Percentiles rank a stretch among this genome's conserved stretches.
Evolutionary conservation across 805 yeast species (phyloP).

Genomic region (Candida rishiriensis): DNA sequence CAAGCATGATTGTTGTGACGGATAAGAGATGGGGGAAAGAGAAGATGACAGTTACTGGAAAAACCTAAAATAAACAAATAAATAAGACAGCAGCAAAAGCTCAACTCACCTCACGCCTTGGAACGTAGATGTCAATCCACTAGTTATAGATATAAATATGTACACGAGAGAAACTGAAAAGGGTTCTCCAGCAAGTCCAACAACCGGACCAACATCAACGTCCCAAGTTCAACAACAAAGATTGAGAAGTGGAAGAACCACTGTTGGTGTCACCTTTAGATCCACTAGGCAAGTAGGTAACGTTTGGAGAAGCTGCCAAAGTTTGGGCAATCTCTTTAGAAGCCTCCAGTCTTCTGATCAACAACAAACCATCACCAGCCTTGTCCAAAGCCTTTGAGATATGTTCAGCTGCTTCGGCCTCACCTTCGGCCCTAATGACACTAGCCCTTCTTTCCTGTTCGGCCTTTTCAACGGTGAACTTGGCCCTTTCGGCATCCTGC

Average conservation of each 20-base stretch:
- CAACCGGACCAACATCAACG: too few relatives aligned
- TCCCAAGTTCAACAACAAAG: slow-evolving; percentile 63
- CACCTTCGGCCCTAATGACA: slow-evolving; percentile 97
- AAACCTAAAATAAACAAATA: too few relatives aligned
- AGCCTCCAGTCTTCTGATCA: slow-evolving; percentile 94
- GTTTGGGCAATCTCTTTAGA: slow-evolving; percentile 93
- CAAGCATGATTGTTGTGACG: too few relatives aligned
- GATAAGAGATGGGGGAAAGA: too few relatives aligned
- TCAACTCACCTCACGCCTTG: too few relatives aligned
- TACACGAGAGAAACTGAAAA: too few relatives aligned
- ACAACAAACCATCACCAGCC: slow-evolving; percentile 92
- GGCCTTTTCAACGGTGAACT: slow-evolving; percentile 88
- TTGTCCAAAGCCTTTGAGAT: slow-evolving; percentile 89
- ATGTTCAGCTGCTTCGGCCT: slow-evolving; percentile 96
- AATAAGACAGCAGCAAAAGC: too few relatives aligned
- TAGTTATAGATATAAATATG: too few relatives aligned
- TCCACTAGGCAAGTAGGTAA: slow-evolving; percentile 77
- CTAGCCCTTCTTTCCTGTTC: slow-evolving; percentile 96
- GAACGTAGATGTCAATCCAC: too few relatives aligned
- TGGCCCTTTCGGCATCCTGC: slow-evolving; percentile 98
- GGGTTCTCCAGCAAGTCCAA: too few relatives aligned
- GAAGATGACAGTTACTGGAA: too few relatives aligned
- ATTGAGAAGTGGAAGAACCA: slow-evolving; percentile 41
- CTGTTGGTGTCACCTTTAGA: slow-evolving; percentile 30
- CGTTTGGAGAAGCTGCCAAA: slow-evolving; percentile 75